These are phyloP conservation scores for Termitomyces sp. DNA, from an alignment of 768 basidiomycete species.

Conservation along the genomic window DNA sequence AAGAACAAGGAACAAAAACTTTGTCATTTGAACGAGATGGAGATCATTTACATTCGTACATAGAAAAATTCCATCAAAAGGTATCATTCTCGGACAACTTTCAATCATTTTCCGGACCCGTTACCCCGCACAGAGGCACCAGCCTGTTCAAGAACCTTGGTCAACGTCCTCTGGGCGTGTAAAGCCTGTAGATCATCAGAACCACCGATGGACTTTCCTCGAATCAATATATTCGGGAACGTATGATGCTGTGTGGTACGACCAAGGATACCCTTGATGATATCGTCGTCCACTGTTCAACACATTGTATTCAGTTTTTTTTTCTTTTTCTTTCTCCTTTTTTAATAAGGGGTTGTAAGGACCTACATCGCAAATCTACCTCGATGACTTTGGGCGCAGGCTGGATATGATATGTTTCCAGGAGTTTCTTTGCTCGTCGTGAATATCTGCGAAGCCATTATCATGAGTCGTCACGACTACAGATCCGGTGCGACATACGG, in stretches of 20 bases:
- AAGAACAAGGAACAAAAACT: neutral
- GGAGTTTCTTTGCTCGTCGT: slow-evolving; percentile 56
- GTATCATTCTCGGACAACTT: neutral
- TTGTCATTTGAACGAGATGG: neutral
- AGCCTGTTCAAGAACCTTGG: slow-evolving; percentile 43
- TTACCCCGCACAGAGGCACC: slow-evolving; percentile 38
- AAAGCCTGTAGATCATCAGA: slow-evolving; percentile 56
- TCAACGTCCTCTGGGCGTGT: slow-evolving; percentile 48
- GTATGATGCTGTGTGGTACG: slow-evolving; percentile 68
- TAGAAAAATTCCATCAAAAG: neutral
- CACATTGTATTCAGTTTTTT: neutral
- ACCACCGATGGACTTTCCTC: slow-evolving; percentile 64
- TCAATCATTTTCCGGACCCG: slow-evolving; percentile 15
- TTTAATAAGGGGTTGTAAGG: neutral
- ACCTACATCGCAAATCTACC: slow-evolving; percentile 68
- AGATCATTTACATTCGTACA: neutral
- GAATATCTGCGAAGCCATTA: slow-evolving; percentile 47
- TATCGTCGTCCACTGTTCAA: slow-evolving; percentile 52
- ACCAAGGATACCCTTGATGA: slow-evolving; percentile 63
- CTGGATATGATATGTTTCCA: slow-evolving; percentile 55
- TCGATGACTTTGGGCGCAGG: slow-evolving; percentile 73
- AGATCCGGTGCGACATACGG: slow-evolving; percentile 40
- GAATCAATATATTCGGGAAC: slow-evolving; percentile 73
- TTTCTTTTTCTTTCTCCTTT: too few species aligned
- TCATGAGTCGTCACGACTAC: neutral